These are phyloP conservation scores for Fusarium staphyleae DNA, from an alignment of 2,329 filamentous ascomycete species.

Conservation along the genomic window DNA sequence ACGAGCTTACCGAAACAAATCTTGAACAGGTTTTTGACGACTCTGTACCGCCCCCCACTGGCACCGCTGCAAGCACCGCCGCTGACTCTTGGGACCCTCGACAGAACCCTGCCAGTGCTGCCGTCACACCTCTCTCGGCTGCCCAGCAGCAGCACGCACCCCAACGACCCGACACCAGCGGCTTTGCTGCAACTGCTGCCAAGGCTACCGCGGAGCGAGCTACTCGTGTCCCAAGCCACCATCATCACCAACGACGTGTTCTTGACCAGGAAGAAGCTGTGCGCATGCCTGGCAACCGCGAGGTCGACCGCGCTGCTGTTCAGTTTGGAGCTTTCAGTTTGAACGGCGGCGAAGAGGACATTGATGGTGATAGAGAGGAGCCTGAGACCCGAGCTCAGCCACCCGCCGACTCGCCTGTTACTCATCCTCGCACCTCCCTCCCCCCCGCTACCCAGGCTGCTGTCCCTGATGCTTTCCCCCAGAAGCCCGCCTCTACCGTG, in stretches of 20 bases:
- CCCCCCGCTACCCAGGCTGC: slow-evolving; percentile 72
- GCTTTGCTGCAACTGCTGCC: slow-evolving; percentile 80
- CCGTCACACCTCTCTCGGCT: slow-evolving; percentile 70
- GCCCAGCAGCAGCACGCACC: slow-evolving; percentile 67
- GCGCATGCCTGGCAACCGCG: slow-evolving; percentile 96
- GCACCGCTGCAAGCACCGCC: slow-evolving; percentile 86
- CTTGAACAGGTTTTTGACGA: slow-evolving; percentile 88
- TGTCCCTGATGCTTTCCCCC: slow-evolving; percentile 63
- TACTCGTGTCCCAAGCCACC: slow-evolving; percentile 75
- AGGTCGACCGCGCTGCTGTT: slow-evolving; percentile 89
- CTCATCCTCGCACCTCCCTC: slow-evolving; percentile 84
- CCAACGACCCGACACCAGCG: slow-evolving; percentile 63
- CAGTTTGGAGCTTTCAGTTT: slow-evolving; percentile 97
- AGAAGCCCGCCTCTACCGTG: slow-evolving; percentile 60
- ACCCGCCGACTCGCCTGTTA: slow-evolving; percentile 88
- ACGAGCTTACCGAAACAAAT: slow-evolving; percentile 89
- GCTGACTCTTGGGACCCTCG: slow-evolving; percentile 84
- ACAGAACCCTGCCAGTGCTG: slow-evolving; percentile 63
- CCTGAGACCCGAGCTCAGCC: slow-evolving; percentile 93
- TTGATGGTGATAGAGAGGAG: slow-evolving; percentile 94
- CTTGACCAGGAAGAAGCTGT: slow-evolving; percentile 97
- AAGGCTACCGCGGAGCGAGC: slow-evolving; percentile 74
- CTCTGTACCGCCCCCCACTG: slow-evolving; percentile 78
- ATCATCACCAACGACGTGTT: slow-evolving; percentile 73
- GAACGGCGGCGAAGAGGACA: slow-evolving; percentile 83